Base-by-base conservation (phyloP, 148 eudicot species). In the Rhododendron griersonianum region DNA sequence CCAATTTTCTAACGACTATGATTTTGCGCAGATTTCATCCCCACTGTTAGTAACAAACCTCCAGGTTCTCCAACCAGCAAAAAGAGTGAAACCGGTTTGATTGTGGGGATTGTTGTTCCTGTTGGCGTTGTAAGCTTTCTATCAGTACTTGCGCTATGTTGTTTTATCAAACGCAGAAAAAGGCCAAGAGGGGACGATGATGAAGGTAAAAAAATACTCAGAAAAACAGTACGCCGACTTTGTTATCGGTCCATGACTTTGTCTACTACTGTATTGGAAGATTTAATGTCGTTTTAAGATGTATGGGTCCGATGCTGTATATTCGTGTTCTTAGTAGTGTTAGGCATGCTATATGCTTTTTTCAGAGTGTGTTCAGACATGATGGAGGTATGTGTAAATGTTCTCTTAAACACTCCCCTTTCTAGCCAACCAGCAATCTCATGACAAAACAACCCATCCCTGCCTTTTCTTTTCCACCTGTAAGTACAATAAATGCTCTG, bases 191-290 rank as follows among this genome's bases (percentile, higher is more conserved):
- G 76, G 23, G 79, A 83, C 11, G 90, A 94, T 79, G 92, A 95
- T 63, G 95, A 95, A 90, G 94, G 93, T 95, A 92, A 85, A 87
- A 37, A 28, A 47, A 39, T 75, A 50, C 84, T 75, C 57, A 41
- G 7, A 73, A 83, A 63, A 71, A 44, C 13, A 55, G 25, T 21
- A 37, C 73, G n/a, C 11, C 7, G 44, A 14, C 61, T 69, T 25
- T 59, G 33, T 82, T 85, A 6, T 59, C 2, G 95, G 33, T 21
- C 28, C 69, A 23, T 63, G 28, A 63, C 28, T 21, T 63, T 23
- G 25, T 63, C 69, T 63, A 7, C 28, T n/a, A 28, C 10, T 63
- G 28, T 23, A 63, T 8, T 7, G 71, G 30, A 65, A 2, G 1
- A n/a, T 63, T 63, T 63, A 23, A 63, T 63, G 71, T 23, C 30